Base-by-base conservation (phyloP, 1,284 basidiomycete species). In the Puccinia hordei region DNA sequence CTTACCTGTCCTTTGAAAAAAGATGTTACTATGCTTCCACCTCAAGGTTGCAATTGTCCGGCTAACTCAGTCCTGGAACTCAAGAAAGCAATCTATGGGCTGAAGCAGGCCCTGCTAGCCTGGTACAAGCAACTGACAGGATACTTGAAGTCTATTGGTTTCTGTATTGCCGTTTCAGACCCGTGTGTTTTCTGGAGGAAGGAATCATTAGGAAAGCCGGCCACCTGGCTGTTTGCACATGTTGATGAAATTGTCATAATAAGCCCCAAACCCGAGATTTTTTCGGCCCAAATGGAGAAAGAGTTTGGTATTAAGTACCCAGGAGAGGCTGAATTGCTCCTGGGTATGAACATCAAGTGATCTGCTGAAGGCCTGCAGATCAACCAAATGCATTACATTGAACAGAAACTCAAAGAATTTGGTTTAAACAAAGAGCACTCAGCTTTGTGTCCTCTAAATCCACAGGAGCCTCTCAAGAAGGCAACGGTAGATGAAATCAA, bases 241-340 rank as follows among this genome's bases (percentile, higher is more conserved):
- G 69, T 73, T 15, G 44, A 73, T 27, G 49, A 73, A 33, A 51
- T 73, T 17, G 44, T 38, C 46, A 73, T 73, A 4, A 38, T 73
- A 27, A 55, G 69, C 19, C 49, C 51, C 27, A 24, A 73, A 51
- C 38, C 46, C 30, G 22, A 24, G 15, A 15, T n/a, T 35, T 73
- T 73, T 38, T 30, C 33, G 15, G 4, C 10, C 4, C 13, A 53
- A n/a, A 53, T 73, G 15, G 30, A 27, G 13, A 55, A 35, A 30
- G 51, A 53, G n/a, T 73, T 53, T 33, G 51, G n/a, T 6, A 55
- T 73, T 27, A 35, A 73, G 22, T 41, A 73, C 33, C 46, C 53
- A 8, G 69, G 69, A 10, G 49, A 53, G 17, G 69, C 49, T 5
- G 13, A 27, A 6, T 55, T 73, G 22, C 30, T 73, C 5, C 33